phyloP scores from a whole-genome alignment of 2,329 filamentous ascomycete genomes.

The Trichophyton simii region DNA sequence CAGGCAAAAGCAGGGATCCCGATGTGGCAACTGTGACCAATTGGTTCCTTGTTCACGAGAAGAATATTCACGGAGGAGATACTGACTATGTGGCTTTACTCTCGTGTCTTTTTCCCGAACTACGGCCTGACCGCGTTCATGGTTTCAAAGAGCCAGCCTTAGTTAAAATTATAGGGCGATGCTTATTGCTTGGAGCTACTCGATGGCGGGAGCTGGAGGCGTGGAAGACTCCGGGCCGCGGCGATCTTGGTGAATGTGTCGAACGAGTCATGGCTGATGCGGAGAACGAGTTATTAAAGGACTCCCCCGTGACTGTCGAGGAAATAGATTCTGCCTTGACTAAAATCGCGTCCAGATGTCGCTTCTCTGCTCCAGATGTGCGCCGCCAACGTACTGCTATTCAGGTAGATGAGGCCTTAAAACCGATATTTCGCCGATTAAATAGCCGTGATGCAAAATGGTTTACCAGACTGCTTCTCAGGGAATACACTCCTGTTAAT shows the following conservation, averaged over 20 bases:
- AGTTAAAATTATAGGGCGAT: conserved; percentile 53
- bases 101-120: conserved; percentile 64
- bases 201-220: conserved; percentile 49
- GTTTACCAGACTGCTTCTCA: conserved; percentile 69
- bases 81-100: conserved; percentile 53
- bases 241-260: conserved; percentile 61
- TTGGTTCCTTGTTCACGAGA: conserved; percentile 60
- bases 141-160: conserved; percentile 50
- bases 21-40: conserved; percentile 38
- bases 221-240: conserved; percentile 48
- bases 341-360: conserved; percentile 53
- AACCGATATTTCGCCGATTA: conserved; percentile 47
- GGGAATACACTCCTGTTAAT: conserved; percentile 56
- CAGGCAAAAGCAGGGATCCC: conserved; percentile 20
- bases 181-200: conserved; percentile 51
- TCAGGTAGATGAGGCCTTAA: conserved; percentile 39
- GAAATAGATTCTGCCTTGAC: conserved; percentile 57
- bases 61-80: conserved; percentile 43
- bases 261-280: conserved; percentile 51
- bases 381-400: conserved; percentile 29
- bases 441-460: conserved; percentile 67
- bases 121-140: conserved; percentile 66
- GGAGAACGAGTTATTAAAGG: conserved; percentile 32
- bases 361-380: conserved; percentile 57
- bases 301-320: conserved; percentile 49